phyloP scores from a whole-genome alignment of 2,329 filamentous ascomycete species.

The Trichoderma aggressivum region DNA sequence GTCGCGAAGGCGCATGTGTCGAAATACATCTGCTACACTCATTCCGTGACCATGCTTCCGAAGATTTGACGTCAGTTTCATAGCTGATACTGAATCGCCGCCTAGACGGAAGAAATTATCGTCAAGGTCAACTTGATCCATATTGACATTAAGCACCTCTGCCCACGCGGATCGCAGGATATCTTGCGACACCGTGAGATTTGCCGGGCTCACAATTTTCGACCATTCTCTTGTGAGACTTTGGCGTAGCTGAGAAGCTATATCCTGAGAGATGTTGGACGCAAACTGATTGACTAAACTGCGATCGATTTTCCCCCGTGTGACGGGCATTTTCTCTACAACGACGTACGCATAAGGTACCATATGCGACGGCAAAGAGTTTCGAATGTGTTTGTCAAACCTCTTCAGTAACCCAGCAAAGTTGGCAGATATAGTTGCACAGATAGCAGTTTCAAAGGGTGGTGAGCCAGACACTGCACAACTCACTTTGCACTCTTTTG shows the following conservation, averaged over 20 bases:
- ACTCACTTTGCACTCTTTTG: background rate
- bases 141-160: constrained; percentile 13
- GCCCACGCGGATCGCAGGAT: constrained; percentile 11
- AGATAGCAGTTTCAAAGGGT: background rate
- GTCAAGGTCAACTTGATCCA: constrained; percentile 32
- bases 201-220: background rate
- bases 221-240: background rate
- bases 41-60: constrained; percentile 25
- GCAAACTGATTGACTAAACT: background rate
- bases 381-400: background rate
- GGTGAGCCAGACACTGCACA: background rate
- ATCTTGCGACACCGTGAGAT: background rate
- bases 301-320: constrained; percentile 23
- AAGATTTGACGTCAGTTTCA: constrained; percentile 28
- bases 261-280: background rate
- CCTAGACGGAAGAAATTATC: constrained; percentile 29
- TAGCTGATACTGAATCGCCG: constrained; percentile 31
- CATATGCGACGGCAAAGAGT: constrained; percentile 1
- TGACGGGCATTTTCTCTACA: constrained; percentile 30
- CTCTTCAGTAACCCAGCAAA: background rate
- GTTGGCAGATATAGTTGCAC: background rate
- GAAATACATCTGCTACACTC: constrained; percentile 29
- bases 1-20: constrained; percentile 28
- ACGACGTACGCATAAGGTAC: constrained; percentile 24
- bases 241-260: background rate